Base-by-base conservation (phyloP, 2,329 filamentous ascomycete genomes). In the Fusarium tanahbumbuense region DNA sequence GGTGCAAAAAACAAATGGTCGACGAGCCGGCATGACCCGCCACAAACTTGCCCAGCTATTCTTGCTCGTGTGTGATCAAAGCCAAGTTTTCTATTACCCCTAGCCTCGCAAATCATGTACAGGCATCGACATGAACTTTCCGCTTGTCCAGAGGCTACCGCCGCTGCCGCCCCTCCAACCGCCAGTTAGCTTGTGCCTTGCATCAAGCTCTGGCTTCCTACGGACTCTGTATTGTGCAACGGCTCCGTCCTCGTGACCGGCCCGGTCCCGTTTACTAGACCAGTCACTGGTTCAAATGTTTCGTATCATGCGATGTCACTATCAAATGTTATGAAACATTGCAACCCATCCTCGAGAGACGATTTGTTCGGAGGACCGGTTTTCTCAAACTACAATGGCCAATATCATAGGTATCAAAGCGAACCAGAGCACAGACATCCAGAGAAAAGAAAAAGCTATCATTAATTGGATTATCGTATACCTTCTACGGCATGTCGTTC, bases 241-340 rank as follows among this genome's bases (percentile, higher is more conserved):
- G 62, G 73, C 60, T 57, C 67, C 67, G 64, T 69, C 60, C 64
- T 47, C 61, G 60, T 72, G 60, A 72, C 73, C 73, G 73, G 73
- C 56, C 72, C 71, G 72, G 72, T 69, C 65, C 69, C 60, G 66
- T 64, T 48, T 44, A 25, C 37, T 41, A 30, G 28, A 28, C 46
- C 23, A 42, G 23, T 42, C 23, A 44, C 20, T 55, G 47, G 46
- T 42, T 54, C 46, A 48, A 41, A 65, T 57, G 40, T 40, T 47
- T 52, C 23, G 41, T 48, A 25, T 46, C 55, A 32, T 37, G 41
- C 34, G 20, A 54, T 60, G 22, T 42, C 40, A 27, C 44, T 44
- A 50, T 48, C 32, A 44, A 18, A 27, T 16, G 41, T 13, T 20
- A 23, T 44, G 27, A 25, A 22, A 32, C 13, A 15, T 42, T 27